Evolutionary conservation across 2,329 filamentous ascomycete species (phyloP), one percentile per base, ranked within the genome.

Genomic region (Penicillium sp.): DNA sequence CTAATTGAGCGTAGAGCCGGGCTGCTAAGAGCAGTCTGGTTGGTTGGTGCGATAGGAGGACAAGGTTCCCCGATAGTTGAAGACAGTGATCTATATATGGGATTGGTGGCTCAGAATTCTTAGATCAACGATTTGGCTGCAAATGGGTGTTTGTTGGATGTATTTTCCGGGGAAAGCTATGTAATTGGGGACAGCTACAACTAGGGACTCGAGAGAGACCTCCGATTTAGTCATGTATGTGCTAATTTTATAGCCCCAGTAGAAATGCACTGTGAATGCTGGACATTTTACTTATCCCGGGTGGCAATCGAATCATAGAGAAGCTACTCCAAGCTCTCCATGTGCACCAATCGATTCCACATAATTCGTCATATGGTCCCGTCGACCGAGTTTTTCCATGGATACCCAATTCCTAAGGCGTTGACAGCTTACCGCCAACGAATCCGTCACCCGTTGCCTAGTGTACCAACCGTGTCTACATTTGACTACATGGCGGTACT

Each of bases 401-500:
- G 49, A 51, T 47, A 46, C 55, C 58, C 58, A 29, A 52, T 33
- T 14, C n/a, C 16, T 26, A 3, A 45, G 49, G 49, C 39, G 11
- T 22, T 13, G 29, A 29, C 16, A 35, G 24, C 48, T 33, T 49
- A 47, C 53, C 52, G 44, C 47, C 43, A 51, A 52, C 54, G 14
- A 53, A 46, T 54, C 43, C 51, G 50, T 53, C 45, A 46, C 44
- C 42, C 31, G 58, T 58, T 58, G 56, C 55, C 56, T 37, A 21
- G 46, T 49, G 50, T 33, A 44, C 39, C 49, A 44, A n/a, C 39
- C 49, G 39, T 21, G 31, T 44, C 21, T 53, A 53, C 50, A 4
- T 46, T 0, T 1, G 19, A 22, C 29, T 57, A 64, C 60, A 19
- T 31, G 14, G 7, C 16, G 52, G 19, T 60, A 64, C 62, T 52